Evolutionary conservation across 2,329 filamentous ascomycete species (phyloP).

Genomic region (Penicillium sp.): DNA sequence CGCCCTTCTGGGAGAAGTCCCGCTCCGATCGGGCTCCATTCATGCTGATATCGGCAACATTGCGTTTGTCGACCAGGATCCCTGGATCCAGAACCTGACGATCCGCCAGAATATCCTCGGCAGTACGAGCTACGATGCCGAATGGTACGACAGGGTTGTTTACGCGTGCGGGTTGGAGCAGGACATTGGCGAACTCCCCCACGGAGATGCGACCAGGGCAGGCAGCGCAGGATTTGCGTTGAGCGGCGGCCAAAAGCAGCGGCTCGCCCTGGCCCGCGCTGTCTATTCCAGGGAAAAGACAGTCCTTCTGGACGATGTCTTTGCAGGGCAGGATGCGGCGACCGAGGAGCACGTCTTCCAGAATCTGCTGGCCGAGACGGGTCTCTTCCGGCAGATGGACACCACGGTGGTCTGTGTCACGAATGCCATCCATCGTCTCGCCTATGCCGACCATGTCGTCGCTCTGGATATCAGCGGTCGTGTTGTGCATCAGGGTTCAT

Average conservation of each 20-base stretch:
- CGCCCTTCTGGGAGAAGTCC: slow-evolving; percentile 25
- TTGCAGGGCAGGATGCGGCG: neutral
- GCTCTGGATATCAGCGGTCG: neutral
- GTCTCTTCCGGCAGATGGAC: neutral
- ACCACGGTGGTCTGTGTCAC: neutral
- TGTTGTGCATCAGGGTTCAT: neutral
- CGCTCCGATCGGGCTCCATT: slow-evolving; percentile 11
- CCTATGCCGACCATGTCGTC: neutral
- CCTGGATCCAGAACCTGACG: slow-evolving; percentile 24
- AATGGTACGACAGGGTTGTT: slow-evolving; percentile 34
- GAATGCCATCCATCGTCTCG: neutral
- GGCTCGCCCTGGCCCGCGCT: slow-evolving; percentile 6
- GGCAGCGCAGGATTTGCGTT: slow-evolving; percentile 31
- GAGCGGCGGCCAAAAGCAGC: slow-evolving; percentile 36
- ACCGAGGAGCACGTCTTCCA: slow-evolving; percentile 1
- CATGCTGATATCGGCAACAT: neutral
- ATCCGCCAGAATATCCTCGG: slow-evolving; percentile 31
- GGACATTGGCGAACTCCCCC: slow-evolving; percentile 28
- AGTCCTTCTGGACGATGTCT: slow-evolving; percentile 1
- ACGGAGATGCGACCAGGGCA: slow-evolving; percentile 28
- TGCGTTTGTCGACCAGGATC: slow-evolving; percentile 22
- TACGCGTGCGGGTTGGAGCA: slow-evolving; percentile 28
- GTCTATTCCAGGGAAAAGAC: neutral
- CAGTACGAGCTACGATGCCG: slow-evolving; percentile 18
- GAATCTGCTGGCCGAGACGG: neutral